Evolutionary conservation across 495 filamentous ascomycete species (phyloP), one percentile per base, ranked within the genome.

Genomic region (Penicillium diatomitis): DNA sequence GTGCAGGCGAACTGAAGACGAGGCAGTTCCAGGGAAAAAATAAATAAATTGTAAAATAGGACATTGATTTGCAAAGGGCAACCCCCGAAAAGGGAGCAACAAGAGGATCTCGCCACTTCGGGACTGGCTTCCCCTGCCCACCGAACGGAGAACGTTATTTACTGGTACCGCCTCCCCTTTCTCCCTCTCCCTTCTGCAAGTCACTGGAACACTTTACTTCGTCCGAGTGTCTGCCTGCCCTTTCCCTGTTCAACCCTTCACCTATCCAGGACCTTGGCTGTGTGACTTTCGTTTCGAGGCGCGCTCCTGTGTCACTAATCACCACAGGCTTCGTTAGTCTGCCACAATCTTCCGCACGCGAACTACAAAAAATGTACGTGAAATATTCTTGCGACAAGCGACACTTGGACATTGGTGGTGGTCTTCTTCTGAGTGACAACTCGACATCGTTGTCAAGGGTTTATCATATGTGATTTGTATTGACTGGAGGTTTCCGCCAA

Each of bases 51-150:
- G 20, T 20, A 20, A 20, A 20, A 20, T 20, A 20, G 20, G 20
- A 20, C 0, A 20, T 20, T 20, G 1, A 20, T 20, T 32, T 10
- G 34, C 52, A 55, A 59, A 60, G 61, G 61, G 59, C 49, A 43
- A 48, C 12, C 11, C 27, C 3, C 8, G 12, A 4, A 49, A 28
- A 46, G 20, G 20, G 20, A 20, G 20, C 20, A 20, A 20, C 20
- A 56, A 49, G 55, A 52, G 38, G 53, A 54, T 71, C 68, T 68
- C 68, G 68, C 68, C 68, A 71, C 68, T 60, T 63, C 65, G 65
- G 65, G 61, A 64, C 53, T 59, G 54, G 58, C 51, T 28, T 43
- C n/a, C 10, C 37, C 37, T 20, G 38, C 8, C 10, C 10, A 11
- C 31, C 41, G 29, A 33, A 7, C 12, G n/a, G 29, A 32, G 10